phyloP scores from a whole-genome alignment of 345 rosid species.

The Hypericum androsaemum region DNA sequence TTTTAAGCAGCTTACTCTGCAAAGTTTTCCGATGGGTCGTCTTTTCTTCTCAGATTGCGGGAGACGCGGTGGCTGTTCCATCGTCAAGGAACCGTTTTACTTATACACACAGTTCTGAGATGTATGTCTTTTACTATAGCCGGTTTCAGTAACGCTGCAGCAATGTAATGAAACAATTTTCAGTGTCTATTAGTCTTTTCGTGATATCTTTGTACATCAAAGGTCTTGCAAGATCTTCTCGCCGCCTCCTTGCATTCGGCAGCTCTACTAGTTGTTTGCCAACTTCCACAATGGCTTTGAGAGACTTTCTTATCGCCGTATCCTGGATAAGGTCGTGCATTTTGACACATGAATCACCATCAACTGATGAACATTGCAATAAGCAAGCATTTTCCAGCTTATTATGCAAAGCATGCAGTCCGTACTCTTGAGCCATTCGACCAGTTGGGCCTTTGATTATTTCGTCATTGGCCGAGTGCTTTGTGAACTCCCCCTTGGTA shows the following conservation, averaged over 20 bases:
- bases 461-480: slow-evolving; percentile 20
- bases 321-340: slow-evolving; percentile 4
- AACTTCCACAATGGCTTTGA: not conserved
- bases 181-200: not conserved
- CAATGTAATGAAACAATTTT: slow-evolving; percentile 1
- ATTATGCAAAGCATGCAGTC: slow-evolving; percentile 12
- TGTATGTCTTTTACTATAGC: no score
- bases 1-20: no score
- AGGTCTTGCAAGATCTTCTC: slow-evolving; percentile 8
- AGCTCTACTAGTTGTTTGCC: not conserved
- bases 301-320: not conserved
- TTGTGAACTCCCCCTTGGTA: not conserved
- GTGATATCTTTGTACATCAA: slow-evolving; percentile 11
- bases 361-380: no score
- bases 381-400: slow-evolving; percentile 10
- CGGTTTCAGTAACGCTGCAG: not conserved
- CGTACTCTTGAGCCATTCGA: not conserved
- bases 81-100: no score
- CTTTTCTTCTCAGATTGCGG: no score
- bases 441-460: slow-evolving; percentile 6
- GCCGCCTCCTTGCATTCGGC: not conserved
- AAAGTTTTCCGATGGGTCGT: no score
- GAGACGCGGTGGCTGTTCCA: no score
- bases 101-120: no score
- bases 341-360: not conserved